Base-by-base conservation (phyloP, 352 stramenopile species). In the Phytophthora brassicae region DNA sequence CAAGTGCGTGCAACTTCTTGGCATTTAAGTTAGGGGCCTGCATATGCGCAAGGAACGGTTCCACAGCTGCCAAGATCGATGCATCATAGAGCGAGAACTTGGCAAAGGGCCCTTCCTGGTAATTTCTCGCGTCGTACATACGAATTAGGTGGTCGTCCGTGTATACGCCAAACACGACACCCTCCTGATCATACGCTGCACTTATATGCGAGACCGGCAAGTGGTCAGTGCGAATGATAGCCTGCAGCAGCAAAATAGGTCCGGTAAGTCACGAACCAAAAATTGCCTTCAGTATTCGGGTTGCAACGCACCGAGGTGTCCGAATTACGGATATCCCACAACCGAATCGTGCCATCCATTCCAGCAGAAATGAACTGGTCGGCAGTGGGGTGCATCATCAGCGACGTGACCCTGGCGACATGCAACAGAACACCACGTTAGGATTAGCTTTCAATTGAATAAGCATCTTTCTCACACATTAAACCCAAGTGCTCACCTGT, bases 101-200 rank as follows among this genome's bases (percentile, higher is more conserved):
- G 68, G 82, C 86, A 51, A 95, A 95, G 13, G 86, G 86, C 6
- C 86, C 86, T 64, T 94, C 86, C 60, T 91, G 82, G 65, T 89
- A 94, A 64, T 94, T 94, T 42, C 86, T 83, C 23, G 86, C 86
- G 60, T 95, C 86, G 62, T 95, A 95, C 85, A 95, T 93, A 47
- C 86, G 86, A 45, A 95, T 86, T 51, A 95, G 72, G 58, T 88
- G 73, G 63, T 95, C 86, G 50, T 91, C 84, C 29, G 81, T 90
- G 72, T 92, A 94, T 20, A 94, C 86, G 20, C 70, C 86, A 66
- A 95, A 95, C 3, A 94, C 86, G 24, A 95, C 83, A 29, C 86
- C 84, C 39, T 94, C 85, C 22, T 84, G 81, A 54, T 95, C 86
- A 75, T 93, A 95, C 3, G 84, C 76, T 16, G 70, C 72, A 16